Conservation (phyloP, 2,329 filamentous ascomycete genomes). For the Metarhizium guizhouense region DNA sequence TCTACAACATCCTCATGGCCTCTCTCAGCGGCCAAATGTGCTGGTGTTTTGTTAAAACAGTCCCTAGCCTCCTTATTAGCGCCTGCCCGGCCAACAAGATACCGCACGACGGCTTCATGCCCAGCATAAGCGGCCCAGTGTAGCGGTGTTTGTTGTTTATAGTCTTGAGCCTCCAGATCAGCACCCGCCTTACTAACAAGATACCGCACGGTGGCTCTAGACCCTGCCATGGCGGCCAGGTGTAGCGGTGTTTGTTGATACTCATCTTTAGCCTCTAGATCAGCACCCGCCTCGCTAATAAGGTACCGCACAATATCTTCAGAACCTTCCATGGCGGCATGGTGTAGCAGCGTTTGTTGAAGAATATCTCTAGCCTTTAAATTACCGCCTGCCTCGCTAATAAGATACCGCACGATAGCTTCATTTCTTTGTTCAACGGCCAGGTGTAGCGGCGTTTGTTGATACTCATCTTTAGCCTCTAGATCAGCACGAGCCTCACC, state of each 20-base stretch:
- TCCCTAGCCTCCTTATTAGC: not conserved
- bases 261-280: not conserved
- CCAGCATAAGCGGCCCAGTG: rapidly evolving
- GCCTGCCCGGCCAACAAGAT: too few relatives aligned
- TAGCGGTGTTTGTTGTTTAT: not conserved
- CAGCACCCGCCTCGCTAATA: not conserved
- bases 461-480: not conserved
- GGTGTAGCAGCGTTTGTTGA: too few relatives aligned
- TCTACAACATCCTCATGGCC: too few relatives aligned
- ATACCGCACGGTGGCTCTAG: too few relatives aligned
- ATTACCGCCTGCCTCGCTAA: too few relatives aligned
- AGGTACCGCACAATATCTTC: not conserved
- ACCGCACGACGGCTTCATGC: conserved; percentile 8
- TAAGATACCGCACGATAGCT: conserved; percentile 9
- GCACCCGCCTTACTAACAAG: not conserved
- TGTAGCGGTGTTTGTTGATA: not conserved
- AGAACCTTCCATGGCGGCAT: too few relatives aligned
- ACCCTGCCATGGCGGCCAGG: too few relatives aligned
- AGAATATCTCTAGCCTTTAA: too few relatives aligned
- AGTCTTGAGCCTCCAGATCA: not conserved
- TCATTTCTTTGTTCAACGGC: not conserved
- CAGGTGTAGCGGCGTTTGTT: not conserved
- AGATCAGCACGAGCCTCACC: not conserved
- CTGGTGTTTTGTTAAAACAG: not conserved
- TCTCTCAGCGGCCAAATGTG: not conserved